These are phyloP conservation scores for Tolypocladium tropicale DNA, from an alignment of 2,329 filamentous ascomycete species.

Conservation along the genomic window DNA sequence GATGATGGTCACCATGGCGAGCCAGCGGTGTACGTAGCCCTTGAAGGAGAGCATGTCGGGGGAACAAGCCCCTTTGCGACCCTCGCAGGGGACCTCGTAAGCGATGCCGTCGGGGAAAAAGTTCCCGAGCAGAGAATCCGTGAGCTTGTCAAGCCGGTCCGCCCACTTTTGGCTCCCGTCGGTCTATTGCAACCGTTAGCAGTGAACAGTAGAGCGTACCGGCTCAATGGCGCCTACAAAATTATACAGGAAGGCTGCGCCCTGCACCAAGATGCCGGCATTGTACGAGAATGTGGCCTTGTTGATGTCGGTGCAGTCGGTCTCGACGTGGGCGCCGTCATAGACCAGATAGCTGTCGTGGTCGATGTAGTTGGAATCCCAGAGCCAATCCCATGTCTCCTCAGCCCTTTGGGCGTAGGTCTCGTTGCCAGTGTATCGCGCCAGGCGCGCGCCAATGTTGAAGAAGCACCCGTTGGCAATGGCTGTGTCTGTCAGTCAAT, in stretches of 20 bases:
- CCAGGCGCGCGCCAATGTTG: constrained; percentile 58
- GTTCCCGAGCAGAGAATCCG: constrained; percentile 35
- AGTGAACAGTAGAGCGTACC: too few relatives aligned
- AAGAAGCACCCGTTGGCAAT: constrained; percentile 56
- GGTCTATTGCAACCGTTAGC: constrained; percentile 25
- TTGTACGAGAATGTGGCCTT: constrained; percentile 59
- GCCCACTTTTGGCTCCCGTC: constrained; percentile 45
- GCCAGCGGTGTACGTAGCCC: constrained; percentile 57
- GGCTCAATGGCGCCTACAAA: constrained; percentile 26
- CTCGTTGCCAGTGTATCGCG: constrained; percentile 55
- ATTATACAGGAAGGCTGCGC: constrained; percentile 61
- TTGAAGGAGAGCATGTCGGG: constrained; percentile 66
- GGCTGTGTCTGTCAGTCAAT: constrained; percentile 19
- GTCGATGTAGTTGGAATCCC: constrained; percentile 45
- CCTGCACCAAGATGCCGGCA: constrained; percentile 50
- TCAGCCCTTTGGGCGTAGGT: constrained; percentile 55
- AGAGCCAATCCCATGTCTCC: constrained; percentile 53
- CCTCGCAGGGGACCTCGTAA: constrained; percentile 58
- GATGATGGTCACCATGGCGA: constrained; percentile 50
- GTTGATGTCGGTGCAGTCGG: constrained; percentile 52
- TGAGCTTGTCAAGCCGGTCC: constrained; percentile 41
- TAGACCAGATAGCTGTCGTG: constrained; percentile 50
- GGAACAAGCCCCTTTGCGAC: constrained; percentile 44
- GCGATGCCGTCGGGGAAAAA: constrained; percentile 51
- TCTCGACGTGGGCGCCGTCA: constrained; percentile 48